Evolutionary conservation across 2,329 filamentous ascomycete species (phyloP).

Genomic region (Samsoniella hepiali): DNA sequence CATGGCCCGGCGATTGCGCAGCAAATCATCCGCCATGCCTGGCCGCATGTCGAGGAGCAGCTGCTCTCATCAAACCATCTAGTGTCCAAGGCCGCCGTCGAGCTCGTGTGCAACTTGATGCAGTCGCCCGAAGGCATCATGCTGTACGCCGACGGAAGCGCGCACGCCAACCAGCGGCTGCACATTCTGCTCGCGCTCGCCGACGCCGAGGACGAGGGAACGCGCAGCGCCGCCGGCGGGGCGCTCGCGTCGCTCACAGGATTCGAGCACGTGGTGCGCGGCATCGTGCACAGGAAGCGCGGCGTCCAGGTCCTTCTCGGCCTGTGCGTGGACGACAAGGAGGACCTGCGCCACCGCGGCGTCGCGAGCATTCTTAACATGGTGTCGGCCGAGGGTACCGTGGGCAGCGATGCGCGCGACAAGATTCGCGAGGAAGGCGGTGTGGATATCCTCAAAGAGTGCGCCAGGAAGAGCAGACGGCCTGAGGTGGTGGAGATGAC

Average conservation of each 20-base stretch:
- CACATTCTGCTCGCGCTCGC: conserved; percentile 84
- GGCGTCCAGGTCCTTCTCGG: conserved; percentile 77
- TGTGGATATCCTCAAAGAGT: conserved; percentile 64
- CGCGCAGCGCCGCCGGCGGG: conserved; percentile 80
- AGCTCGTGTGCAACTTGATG: conserved; percentile 89
- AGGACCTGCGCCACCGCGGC: conserved; percentile 68
- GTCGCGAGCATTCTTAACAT: conserved; percentile 74
- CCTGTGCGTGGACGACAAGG: conserved; percentile 70
- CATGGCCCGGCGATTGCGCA: conserved; percentile 63
- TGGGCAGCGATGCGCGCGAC: conserved; percentile 58
- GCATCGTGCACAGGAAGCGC: conserved; percentile 66
- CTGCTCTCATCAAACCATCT: conserved; percentile 72
- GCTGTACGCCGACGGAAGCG: conserved; percentile 65
- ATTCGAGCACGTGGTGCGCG: conserved; percentile 70
- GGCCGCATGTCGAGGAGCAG: conserved; percentile 76
- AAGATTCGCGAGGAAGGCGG: conserved; percentile 62
- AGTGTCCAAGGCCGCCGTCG: conserved; percentile 78
- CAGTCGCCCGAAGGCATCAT: conserved; percentile 63
- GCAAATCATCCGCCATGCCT: conserved; percentile 70
- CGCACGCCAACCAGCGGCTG: conserved; percentile 68
- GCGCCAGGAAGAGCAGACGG: conserved; percentile 65
- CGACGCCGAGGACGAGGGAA: conserved; percentile 77
- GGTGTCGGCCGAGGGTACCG: conserved; percentile 61
- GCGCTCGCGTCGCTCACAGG: conserved; percentile 81
- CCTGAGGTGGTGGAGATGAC: conserved; percentile 68